A percentile compares a stretch with the other conserved stretches of the same genome.
phyloP scores from a whole-genome alignment of 768 basidiomycete species.

The Boletus bicolor region DNA sequence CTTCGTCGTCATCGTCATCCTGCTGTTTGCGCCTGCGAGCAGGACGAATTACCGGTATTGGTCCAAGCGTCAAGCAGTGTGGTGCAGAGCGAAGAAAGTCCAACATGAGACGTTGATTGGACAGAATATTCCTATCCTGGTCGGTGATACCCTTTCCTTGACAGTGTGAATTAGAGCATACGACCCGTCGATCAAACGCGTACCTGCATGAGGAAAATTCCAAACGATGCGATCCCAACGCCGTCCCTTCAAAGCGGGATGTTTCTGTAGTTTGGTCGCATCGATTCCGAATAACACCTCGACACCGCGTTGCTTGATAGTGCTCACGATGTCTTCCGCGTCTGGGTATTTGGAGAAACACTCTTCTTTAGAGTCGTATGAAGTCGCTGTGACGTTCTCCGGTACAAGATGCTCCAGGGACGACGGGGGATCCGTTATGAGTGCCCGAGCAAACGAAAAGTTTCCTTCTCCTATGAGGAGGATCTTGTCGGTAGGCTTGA shows the following conservation, averaged over 20 bases:
- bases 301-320: constrained; percentile 56
- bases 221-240: constrained; percentile 81
- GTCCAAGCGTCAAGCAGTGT: constrained; percentile 55
- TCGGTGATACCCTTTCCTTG: constrained; percentile 87
- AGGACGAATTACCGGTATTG: constrained; percentile 42
- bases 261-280: constrained; percentile 71
- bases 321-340: constrained; percentile 53
- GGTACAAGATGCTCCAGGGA: constrained; percentile 53
- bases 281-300: constrained; percentile 80
- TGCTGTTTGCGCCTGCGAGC: constrained; percentile 45
- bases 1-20: constrained; percentile 44
- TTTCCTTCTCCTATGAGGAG: constrained; percentile 91
- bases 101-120: constrained; percentile 82
- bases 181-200: constrained; percentile 18
- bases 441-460: constrained; percentile 84
- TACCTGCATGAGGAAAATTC: constrained; percentile 97
- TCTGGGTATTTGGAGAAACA: constrained; percentile 85
- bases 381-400: constrained; percentile 75
- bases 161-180: neutral
- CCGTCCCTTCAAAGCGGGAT: constrained; percentile 51
- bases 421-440: constrained; percentile 49
- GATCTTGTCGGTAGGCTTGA: constrained; percentile 60
- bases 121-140: constrained; percentile 88
- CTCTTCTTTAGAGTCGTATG: constrained; percentile 74
- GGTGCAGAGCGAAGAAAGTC: constrained; percentile 77